Evolutionary conservation across 306 rosid species (phyloP), one percentile per base, ranked within the genome.

Genomic region (Vigna unguiculata): DNA sequence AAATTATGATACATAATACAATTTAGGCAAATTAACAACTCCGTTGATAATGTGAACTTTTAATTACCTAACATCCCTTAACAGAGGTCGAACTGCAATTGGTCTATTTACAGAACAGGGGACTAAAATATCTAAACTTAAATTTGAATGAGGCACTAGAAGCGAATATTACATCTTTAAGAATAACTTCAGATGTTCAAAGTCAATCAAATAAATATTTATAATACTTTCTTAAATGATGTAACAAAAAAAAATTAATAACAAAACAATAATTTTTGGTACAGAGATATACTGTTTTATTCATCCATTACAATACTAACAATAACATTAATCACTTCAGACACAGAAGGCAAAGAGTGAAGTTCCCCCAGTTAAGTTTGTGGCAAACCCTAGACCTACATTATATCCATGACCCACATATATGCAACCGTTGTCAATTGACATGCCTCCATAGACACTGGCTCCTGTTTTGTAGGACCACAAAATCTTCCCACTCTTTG

Each of bases 341-440:
- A 80, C 68, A 48, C 92, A 89, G 15, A 87, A 89, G 0, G 96
- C 88, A 69, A 69, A 91, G 43, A 91, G 81, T 0, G 87, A 83
- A 22, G 83, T 83, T 55, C 96, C 92, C 5, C 82, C 72, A 0
- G 92, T 87, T 16, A 58, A 79, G 43, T 61, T 86, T 0, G 9
- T 11, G 34, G 14, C 1, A 55, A 4, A 4, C 17, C 79, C 83
- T 0, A 73, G 21, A 54, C 5, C 0, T 1, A 64, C 83, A 73
- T 19, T 83, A 78, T 87, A 91, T 17, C 92, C 92, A 78, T 83
- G 69, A 4, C 90, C 94, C 0, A 85, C 40, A 48, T 83, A 88
- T 20, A 91, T 59, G 81, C 92, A 91, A 17, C 91, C 94, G 1
- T 89, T 53, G 32, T 86, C 83, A 48, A 87, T 84, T 1, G 92